phyloP scores from a whole-genome alignment of 495 filamentous ascomycete species.

The Aspergillus sclerotiicarbonarius region DNA sequence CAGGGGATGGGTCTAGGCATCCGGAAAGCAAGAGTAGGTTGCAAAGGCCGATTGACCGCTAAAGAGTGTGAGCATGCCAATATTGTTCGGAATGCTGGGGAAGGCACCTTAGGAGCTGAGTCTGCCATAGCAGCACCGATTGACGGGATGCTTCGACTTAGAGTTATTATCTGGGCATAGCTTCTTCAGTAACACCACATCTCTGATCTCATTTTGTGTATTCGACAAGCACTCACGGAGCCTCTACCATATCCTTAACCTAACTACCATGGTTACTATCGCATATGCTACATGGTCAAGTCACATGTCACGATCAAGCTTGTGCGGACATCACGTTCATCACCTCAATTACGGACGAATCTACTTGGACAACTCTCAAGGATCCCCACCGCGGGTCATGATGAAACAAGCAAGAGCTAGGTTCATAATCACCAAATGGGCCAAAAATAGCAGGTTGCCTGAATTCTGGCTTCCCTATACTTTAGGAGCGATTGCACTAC shows the following conservation, averaged over 20 bases:
- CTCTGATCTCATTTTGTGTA: not conserved
- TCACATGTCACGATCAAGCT: not conserved
- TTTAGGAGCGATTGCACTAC: conserved; percentile 3
- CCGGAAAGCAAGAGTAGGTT: not conserved
- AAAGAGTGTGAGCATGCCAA: not conserved
- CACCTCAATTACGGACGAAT: not conserved
- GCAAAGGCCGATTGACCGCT: not conserved
- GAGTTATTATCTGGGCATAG: not conserved
- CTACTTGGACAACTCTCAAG: not conserved
- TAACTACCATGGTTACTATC: not conserved
- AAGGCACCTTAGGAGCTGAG: not conserved
- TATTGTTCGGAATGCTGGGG: no score
- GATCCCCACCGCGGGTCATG: not conserved
- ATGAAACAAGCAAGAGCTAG: not conserved
- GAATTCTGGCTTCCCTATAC: not conserved
- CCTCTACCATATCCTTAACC: not conserved
- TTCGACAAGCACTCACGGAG: not conserved
- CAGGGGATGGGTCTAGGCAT: not conserved
- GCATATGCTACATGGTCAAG: not conserved
- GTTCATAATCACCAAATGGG: not conserved
- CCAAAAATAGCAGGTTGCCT: not conserved
- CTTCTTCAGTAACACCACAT: not conserved
- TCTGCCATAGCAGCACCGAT: not conserved
- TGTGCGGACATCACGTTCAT: not conserved
- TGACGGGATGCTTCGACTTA: not conserved